Evolutionary conservation across 352 stramenopile species (phyloP), one percentile per base, ranked within the genome.

Genomic region (Phytophthora europaea): DNA sequence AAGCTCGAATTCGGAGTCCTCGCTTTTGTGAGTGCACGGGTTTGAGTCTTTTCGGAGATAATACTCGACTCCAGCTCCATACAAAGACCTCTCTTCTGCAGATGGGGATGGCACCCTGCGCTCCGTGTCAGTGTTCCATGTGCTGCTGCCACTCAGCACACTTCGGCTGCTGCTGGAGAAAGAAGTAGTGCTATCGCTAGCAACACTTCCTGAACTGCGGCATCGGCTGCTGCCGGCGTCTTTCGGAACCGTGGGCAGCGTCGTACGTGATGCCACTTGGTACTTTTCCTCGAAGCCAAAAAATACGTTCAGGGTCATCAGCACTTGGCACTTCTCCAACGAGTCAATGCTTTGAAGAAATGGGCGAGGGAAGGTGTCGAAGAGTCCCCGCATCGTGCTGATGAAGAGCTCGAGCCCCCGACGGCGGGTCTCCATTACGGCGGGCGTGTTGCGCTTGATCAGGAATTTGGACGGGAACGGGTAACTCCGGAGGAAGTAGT

Each of bases 321-420:
- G 70, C 8, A 90, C 84, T 22, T 75, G 64, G 40, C 85, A 92
- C 28, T 65, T 83, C 51, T 85, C 70, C 22, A 65, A 64, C 16
- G 56, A 59, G 38, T 87, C 83, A 13, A 89, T 51, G 4, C 59
- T 71, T 61, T 87, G 69, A 20, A 92, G 71, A n/a, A 90, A 85
- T 16, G 73, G 50, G 7, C 69, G 79, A 9, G 84, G 79, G 33
- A 86, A 90, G 2, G 79, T 81, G 38, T 76, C 75, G 50, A 92
- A 92, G 53, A 88, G 85, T 18, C 75, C 73, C 48, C 78, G 72
- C 5, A 90, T 50, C 16, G 73, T 72, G 5, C 70, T 23, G n/a
- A 92, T 61, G 56, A 92, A 92, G 3, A 78, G 58, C 64, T 92
- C 84, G n/a, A 90, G 66, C 10, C 72, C 80, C 50, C 72, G 69